Percentiles rank a stretch among this genome's conserved stretches.
These are phyloP conservation scores for Cenchrus fungigraminus DNA, from an alignment of 176 grass and related monocot species.

Conservation along the genomic window DNA sequence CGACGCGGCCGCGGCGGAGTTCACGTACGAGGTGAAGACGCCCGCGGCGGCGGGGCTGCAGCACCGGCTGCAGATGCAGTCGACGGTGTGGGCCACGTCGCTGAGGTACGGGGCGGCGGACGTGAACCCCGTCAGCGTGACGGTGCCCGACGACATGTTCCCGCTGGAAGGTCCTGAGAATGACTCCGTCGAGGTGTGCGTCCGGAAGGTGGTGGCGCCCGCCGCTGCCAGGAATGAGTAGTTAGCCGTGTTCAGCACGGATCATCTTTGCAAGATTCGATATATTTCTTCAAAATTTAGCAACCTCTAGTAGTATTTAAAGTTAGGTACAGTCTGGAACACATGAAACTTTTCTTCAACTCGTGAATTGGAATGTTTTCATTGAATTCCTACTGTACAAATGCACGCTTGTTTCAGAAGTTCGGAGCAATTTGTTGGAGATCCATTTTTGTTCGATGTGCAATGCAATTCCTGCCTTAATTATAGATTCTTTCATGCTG, in stretches of 20 bases:
- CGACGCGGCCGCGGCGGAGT: not conserved
- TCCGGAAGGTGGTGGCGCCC: not conserved
- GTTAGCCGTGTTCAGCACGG: not conserved
- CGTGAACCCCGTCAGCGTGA: not conserved
- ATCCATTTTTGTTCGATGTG: too few relatives aligned
- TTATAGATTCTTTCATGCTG: too few relatives aligned
- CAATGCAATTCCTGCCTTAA: too few relatives aligned
- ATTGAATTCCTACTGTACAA: too few relatives aligned
- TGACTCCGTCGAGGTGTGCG: not conserved
- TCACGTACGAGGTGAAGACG: conserved; percentile 31
- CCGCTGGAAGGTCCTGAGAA: not conserved
- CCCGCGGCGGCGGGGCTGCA: not conserved
- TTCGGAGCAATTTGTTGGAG: too few relatives aligned
- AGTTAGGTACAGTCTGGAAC: too few relatives aligned
- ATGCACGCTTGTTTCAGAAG: too few relatives aligned
- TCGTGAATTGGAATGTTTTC: too few relatives aligned
- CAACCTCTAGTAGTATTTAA: too few relatives aligned
- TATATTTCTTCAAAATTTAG: too few relatives aligned
- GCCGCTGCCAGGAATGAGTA: not conserved
- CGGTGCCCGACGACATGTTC: conserved; percentile 21
- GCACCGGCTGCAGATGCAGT: conserved; percentile 25
- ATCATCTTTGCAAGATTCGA: not conserved
- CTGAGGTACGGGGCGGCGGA: not conserved
- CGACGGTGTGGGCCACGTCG: conserved; percentile 20
- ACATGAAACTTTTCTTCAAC: too few relatives aligned